Evolutionary conservation across 2,329 filamentous ascomycete genomes (phyloP).

Genomic region (Penicillium sclerotiorum): DNA sequence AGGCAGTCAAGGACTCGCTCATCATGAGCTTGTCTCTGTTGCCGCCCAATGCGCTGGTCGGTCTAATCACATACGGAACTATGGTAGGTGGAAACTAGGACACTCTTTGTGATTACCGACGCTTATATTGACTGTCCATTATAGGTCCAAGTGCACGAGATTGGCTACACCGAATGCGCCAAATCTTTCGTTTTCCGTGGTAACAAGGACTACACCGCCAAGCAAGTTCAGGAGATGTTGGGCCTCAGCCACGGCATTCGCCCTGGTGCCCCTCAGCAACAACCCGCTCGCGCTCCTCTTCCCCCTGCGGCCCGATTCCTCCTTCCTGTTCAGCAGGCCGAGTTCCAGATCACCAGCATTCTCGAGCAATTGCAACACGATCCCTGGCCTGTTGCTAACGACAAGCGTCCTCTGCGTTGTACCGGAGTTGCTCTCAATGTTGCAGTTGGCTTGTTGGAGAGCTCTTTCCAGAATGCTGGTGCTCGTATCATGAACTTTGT

Average conservation of each 20-base stretch:
- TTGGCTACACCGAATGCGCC: conserved; percentile 95
- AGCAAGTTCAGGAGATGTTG: conserved; percentile 99
- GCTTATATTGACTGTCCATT: conserved; percentile 10
- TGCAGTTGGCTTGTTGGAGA: conserved; percentile 87
- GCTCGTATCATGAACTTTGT: conserved; percentile 97
- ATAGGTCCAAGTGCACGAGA: conserved; percentile 92
- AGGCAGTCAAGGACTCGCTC: conserved; percentile 67
- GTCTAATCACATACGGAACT: conserved; percentile 74
- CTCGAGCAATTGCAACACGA: conserved; percentile 95
- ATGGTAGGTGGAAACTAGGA: conserved; percentile 72
- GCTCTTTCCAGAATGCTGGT: conserved; percentile 92
- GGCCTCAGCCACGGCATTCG: conserved; percentile 73
- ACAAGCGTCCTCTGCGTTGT: conserved; percentile 86
- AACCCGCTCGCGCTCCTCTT: conserved; percentile 72
- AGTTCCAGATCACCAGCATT: conserved; percentile 95
- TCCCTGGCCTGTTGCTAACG: conserved; percentile 94
- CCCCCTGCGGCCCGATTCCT: conserved; percentile 88
- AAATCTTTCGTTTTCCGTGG: conserved; percentile 99
- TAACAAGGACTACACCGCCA: conserved; percentile 96
- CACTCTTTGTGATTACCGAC: conserved; percentile 2
- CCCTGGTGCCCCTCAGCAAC: conserved; percentile 63
- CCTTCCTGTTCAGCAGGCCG: conserved; percentile 89
- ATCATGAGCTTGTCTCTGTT: conserved; percentile 67
- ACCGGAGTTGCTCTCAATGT: conserved; percentile 96
- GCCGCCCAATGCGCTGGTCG: conserved; percentile 65